phyloP scores from a whole-genome alignment of 257 asterid genomes.

The Vinca minor region DNA sequence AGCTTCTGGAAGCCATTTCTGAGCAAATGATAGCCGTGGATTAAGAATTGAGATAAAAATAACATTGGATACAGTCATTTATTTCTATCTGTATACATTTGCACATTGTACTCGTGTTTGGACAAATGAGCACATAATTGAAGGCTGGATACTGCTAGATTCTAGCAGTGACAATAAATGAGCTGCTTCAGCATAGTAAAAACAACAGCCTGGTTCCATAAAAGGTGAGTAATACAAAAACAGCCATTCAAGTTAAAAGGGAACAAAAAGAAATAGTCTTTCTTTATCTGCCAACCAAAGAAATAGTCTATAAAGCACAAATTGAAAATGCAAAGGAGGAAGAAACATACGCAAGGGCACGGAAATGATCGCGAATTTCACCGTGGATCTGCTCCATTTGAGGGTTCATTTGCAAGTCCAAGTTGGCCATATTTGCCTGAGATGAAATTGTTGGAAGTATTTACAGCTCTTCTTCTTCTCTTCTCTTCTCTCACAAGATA shows the following conservation, averaged over 20 bases:
- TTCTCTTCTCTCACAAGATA: background rate
- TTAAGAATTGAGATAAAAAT: background rate
- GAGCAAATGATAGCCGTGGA: background rate
- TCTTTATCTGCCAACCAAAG: background rate
- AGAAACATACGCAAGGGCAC: conserved; percentile 61
- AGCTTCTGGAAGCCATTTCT: conserved; percentile 96
- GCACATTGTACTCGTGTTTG: background rate
- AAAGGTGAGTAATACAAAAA: background rate
- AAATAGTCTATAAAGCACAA: background rate
- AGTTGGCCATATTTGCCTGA: conserved; percentile 12
- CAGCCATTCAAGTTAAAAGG: background rate
- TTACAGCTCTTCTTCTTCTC: conserved; percentile 2
- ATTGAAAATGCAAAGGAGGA: background rate
- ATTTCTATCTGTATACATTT: background rate
- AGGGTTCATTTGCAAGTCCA: conserved; percentile 64
- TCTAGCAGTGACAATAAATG: background rate
- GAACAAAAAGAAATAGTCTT: background rate
- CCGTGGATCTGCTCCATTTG: conserved; percentile 98
- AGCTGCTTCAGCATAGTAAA: background rate
- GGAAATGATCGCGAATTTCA: conserved; percentile 75
- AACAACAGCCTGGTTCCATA: background rate
- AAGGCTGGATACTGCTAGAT: background rate
- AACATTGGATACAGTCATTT: background rate
- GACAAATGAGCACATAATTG: background rate
- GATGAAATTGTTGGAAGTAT: background rate